Conservation (phyloP, 2,329 filamentous ascomycete species). For the Calcarisporium arbuscula region DNA sequence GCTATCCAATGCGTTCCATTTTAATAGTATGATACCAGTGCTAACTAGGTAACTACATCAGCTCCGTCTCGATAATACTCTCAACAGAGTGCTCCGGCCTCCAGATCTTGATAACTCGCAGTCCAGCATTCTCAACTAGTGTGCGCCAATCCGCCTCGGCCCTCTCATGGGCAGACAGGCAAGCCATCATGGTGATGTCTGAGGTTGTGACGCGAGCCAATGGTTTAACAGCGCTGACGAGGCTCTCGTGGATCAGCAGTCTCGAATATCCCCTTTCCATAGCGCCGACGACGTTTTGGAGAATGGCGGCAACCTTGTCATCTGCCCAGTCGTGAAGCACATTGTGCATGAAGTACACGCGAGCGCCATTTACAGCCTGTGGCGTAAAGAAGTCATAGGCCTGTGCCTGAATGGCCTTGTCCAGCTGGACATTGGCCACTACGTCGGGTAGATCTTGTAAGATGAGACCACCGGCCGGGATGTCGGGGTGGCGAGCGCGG, state of each 20-base stretch:
- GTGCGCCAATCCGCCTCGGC: conserved; percentile 23
- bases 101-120: conserved; percentile 25
- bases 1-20: too few relatives aligned
- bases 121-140: conserved; percentile 17
- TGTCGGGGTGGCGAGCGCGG: conserved; percentile 17
- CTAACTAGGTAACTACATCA: too few relatives aligned
- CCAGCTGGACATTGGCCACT: conserved; percentile 17
- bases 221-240: conserved; percentile 23
- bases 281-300: conserved; percentile 13
- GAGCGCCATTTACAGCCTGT: conserved; percentile 33
- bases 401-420: conserved; percentile 20
- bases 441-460: conserved; percentile 28
- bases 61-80: conserved; percentile 21
- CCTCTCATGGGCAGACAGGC: conserved; percentile 23
- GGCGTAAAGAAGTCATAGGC: conserved; percentile 29
- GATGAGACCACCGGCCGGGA: conserved; percentile 20
- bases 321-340: conserved; percentile 47
- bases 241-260: conserved; percentile 28
- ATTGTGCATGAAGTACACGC: conserved; percentile 38
- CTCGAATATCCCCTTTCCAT: conserved; percentile 28
- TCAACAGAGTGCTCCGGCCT: conserved; percentile 18
- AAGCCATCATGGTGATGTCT: conserved; percentile 29
- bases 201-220: conserved; percentile 22
- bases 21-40: too few relatives aligned
- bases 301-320: conserved; percentile 26